phyloP scores from a whole-genome alignment of 2,329 filamentous ascomycete species.

The Dichotomopilus funicola region DNA sequence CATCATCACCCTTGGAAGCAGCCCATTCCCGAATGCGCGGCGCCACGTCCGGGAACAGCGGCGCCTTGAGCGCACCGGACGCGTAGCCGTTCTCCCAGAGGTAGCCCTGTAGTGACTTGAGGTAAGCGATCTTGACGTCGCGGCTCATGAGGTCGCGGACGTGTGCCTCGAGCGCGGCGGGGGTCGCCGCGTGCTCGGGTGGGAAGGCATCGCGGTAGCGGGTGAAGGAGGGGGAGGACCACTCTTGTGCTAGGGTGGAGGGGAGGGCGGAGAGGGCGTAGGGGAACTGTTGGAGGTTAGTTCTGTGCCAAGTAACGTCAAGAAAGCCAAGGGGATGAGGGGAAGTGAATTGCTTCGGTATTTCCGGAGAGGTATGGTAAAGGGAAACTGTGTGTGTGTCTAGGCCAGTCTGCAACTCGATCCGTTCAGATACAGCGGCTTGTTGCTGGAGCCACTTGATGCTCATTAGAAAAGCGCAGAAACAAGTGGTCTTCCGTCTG shows the following conservation, averaged over 20 bases:
- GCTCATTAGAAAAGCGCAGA: no score
- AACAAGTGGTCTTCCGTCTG: no score
- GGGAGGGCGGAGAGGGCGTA: slow-evolving; percentile 66
- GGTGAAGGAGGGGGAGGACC: slow-evolving; percentile 58
- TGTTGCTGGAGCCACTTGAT: no score
- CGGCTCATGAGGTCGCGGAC: slow-evolving; percentile 62
- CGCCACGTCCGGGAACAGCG: slow-evolving; percentile 69
- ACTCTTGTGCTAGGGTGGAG: slow-evolving; percentile 55
- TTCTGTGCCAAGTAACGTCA: background rate
- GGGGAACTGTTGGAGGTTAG: slow-evolving; percentile 54
- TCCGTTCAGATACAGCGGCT: no score
- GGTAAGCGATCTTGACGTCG: slow-evolving; percentile 69
- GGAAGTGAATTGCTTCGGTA: no score
- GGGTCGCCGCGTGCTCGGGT: slow-evolving; percentile 51
- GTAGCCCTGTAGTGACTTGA: slow-evolving; percentile 74
- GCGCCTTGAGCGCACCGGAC: slow-evolving; percentile 61
- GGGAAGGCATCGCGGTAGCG: slow-evolving; percentile 68
- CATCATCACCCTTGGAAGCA: background rate
- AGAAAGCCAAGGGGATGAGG: background rate
- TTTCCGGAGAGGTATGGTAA: no score
- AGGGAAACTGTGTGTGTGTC: background rate
- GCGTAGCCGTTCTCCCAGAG: slow-evolving; percentile 71
- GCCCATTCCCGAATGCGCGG: slow-evolving; percentile 51
- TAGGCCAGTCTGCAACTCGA: background rate
- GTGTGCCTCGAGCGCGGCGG: slow-evolving; percentile 56